Conservation (phyloP, 345 rosid genomes). For the Salix exigua region DNA sequence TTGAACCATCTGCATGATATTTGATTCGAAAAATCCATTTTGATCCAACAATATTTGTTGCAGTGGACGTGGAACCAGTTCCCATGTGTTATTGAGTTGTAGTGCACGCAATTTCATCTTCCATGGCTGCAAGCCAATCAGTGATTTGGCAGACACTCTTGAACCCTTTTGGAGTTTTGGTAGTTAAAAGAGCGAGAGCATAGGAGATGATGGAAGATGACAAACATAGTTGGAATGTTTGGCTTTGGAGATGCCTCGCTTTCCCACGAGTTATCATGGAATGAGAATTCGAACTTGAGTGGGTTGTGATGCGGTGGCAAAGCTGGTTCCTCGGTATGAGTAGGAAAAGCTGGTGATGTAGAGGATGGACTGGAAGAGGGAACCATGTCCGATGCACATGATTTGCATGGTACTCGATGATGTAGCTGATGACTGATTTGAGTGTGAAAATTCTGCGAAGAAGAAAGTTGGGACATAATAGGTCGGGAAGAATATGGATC, state of each 20-base stretch:
- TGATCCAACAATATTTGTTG: background rate
- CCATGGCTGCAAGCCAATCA: too few species aligned
- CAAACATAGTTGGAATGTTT: background rate
- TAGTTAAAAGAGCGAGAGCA: slow-evolving; percentile 1
- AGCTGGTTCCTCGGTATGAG: too few species aligned
- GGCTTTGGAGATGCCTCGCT: slow-evolving; percentile 6
- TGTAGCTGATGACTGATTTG: too few species aligned
- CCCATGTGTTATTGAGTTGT: slow-evolving; percentile 2
- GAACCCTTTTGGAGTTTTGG: background rate
- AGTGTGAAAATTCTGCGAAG: background rate
- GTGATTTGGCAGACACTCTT: too few species aligned
- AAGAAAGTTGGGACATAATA: background rate
- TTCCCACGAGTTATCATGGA: background rate
- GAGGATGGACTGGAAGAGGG: background rate
- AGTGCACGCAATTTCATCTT: slow-evolving; percentile 11
- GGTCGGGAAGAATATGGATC: background rate
- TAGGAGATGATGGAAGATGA: background rate
- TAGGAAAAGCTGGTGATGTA: rapidly evolving
- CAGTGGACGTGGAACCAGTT: background rate
- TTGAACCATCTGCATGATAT: background rate
- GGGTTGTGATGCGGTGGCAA: rapidly evolving
- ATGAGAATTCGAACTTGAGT: background rate
- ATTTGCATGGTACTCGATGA: rapidly evolving
- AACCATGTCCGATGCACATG: too few species aligned
- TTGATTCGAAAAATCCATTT: slow-evolving; percentile 15